Base-by-base conservation (phyloP, 176 grass and related monocot species). In the Triticum turgidum region DNA sequence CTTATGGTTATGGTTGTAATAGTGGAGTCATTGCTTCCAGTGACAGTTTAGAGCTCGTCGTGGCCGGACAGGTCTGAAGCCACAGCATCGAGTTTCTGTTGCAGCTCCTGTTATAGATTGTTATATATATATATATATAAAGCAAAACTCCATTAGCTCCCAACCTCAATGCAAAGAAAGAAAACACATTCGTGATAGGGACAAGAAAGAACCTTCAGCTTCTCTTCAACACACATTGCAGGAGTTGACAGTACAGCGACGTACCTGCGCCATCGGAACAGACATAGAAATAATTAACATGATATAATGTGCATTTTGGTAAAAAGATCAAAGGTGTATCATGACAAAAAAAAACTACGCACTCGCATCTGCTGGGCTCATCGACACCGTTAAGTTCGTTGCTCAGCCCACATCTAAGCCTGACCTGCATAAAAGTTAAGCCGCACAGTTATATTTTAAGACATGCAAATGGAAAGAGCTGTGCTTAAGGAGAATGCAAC, bases 311-410 rank as follows among this genome's bases (percentile, higher is more conserved):
- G 32, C 33, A 41, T 52, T 77, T 32, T 69, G 59, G 15, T 42
- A 54, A 54, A 47, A 71, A 80, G 30, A 83, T 44, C 33, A 11
- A 83, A 81, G 71, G 2, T 75, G 49, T 81, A 73, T 66, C 3
- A 18, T 73, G 21, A 77, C 2, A 18, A 54, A 54, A 78, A 78
- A 78, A 12, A 81, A 85, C 4, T 30, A 84, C 94, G 78, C 96
- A 99, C 97, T 99, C 94, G 97, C 97, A 99, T 99, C 97, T 85
- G 64, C 97, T 99, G 66, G 97, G 97, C 78, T 99, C 97, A 54
- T 99, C 94, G 6, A 99, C 85, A 10, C 87, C 97, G 54, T 85
- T 79, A 77, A 99, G 80, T 61, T 99, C 94, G 88, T 96, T 89
- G 39, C 81, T 94, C 80, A 99, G 73, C 35, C 97, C 97, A 90